Percentiles rank a stretch among this genome's conserved stretches.
These are phyloP conservation scores for Aspergillus felis DNA, from an alignment of 2,329 filamentous ascomycete genomes.

Conservation along the genomic window DNA sequence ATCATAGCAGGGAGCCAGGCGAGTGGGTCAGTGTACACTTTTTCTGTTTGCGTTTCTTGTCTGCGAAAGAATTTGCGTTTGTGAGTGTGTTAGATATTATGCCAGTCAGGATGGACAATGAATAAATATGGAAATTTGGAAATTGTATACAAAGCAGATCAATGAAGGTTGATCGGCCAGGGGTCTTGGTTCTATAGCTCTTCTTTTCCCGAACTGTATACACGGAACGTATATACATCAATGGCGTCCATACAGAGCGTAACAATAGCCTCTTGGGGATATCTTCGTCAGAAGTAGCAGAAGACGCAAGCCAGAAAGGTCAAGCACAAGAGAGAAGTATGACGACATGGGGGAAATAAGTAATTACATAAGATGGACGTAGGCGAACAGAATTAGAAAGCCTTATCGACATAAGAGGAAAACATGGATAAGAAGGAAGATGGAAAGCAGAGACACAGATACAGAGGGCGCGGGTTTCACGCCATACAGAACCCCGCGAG, in stretches of 20 bases:
- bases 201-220: neutral
- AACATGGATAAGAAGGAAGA: neutral
- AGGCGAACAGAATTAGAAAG: neutral
- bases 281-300: neutral
- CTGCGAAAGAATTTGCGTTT: constrained; percentile 6
- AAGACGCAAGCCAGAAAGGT: too few relatives aligned
- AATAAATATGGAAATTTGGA: constrained; percentile 18
- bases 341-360: neutral
- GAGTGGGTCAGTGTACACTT: constrained; percentile 20
- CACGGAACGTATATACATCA: neutral
- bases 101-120: constrained; percentile 13
- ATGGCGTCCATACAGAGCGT: neutral
- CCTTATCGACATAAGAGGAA: neutral
- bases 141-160: constrained; percentile 14
- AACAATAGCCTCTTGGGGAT: neutral
- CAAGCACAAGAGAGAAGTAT: neutral
- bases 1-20: constrained; percentile 28
- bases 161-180: neutral
- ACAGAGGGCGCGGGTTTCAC: neutral
- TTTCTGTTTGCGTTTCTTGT: constrained; percentile 9
- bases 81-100: constrained; percentile 14
- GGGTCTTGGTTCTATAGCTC: neutral
- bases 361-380: neutral
- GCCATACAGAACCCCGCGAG: neutral
- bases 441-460: neutral